Evolutionary conservation across 1,284 basidiomycete species (phyloP), one percentile per base, ranked within the genome.

Genomic region (Volvariella volvacea): DNA sequence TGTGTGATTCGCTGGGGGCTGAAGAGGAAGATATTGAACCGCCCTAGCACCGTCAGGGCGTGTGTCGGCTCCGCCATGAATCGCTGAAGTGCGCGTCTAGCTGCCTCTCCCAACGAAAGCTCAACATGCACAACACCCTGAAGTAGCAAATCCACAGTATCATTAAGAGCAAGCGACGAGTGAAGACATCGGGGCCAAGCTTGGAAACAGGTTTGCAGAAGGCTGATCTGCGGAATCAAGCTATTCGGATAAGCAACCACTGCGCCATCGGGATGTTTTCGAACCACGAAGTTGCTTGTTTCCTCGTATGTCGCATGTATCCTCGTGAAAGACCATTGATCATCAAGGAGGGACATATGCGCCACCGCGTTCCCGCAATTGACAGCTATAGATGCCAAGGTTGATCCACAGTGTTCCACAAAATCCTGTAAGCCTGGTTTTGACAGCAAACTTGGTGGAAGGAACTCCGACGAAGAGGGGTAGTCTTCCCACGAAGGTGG

Each of bases 51-150:
- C 1, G 69, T 65, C n/a, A 74, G 64, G 2, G 80, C 78, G 50
- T 83, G 72, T 0, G 65, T 54, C 1, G 74, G 65, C 45, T 89
- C 80, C 14, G 73, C 67, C 64, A 88, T 83, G 50, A 94, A 82
- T 10, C 92, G 76, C 48, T 76, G 76, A 46, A 96, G 60, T 4
- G 91, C 84, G 1, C 71, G 68, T 7, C 74, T 73, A 0, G 92
- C 87, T 4, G 79, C 78, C 20, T 85, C 80, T 38, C 77, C 80
- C 2, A 96, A 69, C 1, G 64, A 58, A 1, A 88, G 85, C 51
- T 97, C 92, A 19, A 93, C 81, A 53, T 94, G 92, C 31, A 92
- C 76, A 17, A 91, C 76, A 0, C 88, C 88, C 16, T 82, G 78
- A 39, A 94, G 74, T 17, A 96, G 75, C 67, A 92, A 83, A 51